phyloP scores from a whole-genome alignment of 306 rosid species.

The Medicago arabica region DNA sequence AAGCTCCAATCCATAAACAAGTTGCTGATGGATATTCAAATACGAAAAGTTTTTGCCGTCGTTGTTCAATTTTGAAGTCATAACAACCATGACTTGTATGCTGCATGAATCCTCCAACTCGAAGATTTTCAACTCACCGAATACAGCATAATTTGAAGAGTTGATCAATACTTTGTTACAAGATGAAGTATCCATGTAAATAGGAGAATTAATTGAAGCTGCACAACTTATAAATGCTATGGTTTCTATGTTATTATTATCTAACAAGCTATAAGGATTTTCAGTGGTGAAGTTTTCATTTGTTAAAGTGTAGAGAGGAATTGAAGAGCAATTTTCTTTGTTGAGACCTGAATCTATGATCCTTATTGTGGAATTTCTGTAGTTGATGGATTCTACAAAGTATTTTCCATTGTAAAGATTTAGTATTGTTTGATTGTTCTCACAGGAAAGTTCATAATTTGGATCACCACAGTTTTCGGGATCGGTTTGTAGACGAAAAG shows the following conservation, averaged over 20 bases:
- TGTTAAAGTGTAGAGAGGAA: slow-evolving; percentile 32
- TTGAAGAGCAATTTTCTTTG: slow-evolving; percentile 22
- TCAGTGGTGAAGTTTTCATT: slow-evolving; percentile 24
- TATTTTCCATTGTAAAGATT: slow-evolving; percentile 18
- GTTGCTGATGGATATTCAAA: slow-evolving; percentile 23
- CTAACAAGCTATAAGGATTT: slow-evolving; percentile 25
- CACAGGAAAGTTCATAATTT: slow-evolving; percentile 1
- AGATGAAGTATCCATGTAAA: slow-evolving; percentile 9
- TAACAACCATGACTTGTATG: background rate
- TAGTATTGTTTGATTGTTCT: slow-evolving; percentile 26
- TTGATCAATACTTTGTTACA: slow-evolving; percentile 4
- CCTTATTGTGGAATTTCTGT: slow-evolving; percentile 25
- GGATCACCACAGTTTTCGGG: slow-evolving; percentile 36
- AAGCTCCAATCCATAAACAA: slow-evolving; percentile 40
- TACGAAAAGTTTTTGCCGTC: slow-evolving; percentile 5
- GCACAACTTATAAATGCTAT: slow-evolving; percentile 20
- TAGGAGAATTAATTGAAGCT: background rate
- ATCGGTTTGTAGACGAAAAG: slow-evolving; percentile 27
- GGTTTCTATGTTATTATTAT: slow-evolving; percentile 1
- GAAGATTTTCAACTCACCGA: slow-evolving; percentile 18
- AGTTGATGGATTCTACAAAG: slow-evolving; percentile 24
- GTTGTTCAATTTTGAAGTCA: background rate
- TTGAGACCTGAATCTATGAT: slow-evolving; percentile 14
- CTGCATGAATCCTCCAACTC: slow-evolving; percentile 35
- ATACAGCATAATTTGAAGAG: slow-evolving; percentile 26